Conservation (phyloP, 495 filamentous ascomycete species). For the Penicillium maclennaniae region DNA sequence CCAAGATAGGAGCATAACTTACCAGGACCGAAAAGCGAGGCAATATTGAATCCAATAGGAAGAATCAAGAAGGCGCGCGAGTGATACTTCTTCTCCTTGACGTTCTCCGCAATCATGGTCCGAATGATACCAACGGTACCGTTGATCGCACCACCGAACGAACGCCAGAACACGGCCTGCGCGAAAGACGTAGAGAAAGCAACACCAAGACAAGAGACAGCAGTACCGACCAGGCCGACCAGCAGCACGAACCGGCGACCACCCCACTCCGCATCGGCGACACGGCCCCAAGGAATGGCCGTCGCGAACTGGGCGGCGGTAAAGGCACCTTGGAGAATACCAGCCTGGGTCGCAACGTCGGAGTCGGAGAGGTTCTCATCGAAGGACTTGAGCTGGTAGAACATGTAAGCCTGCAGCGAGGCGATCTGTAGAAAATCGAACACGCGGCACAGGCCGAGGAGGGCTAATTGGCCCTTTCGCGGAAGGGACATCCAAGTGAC, state of each 20-base stretch:
- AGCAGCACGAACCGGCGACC: slow-evolving; percentile 76
- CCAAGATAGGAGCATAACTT: slow-evolving; percentile 12
- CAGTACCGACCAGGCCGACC: slow-evolving; percentile 69
- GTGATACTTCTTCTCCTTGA: slow-evolving; percentile 68
- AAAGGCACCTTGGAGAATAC: slow-evolving; percentile 74
- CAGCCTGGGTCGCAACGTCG: slow-evolving; percentile 71
- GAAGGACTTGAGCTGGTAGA: slow-evolving; percentile 73
- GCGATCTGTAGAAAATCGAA: slow-evolving; percentile 51
- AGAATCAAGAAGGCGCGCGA: slow-evolving; percentile 64
- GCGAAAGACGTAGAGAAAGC: slow-evolving; percentile 70
- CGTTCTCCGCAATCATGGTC: slow-evolving; percentile 78
- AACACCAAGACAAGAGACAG: slow-evolving; percentile 71
- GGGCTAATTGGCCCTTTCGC: slow-evolving; percentile 66
- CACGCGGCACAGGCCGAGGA: slow-evolving; percentile 70
- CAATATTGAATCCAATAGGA: slow-evolving; percentile 76
- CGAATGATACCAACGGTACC: slow-evolving; percentile 79
- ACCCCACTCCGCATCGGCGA: slow-evolving; percentile 65
- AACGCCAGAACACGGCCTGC: slow-evolving; percentile 70
- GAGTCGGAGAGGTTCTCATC: slow-evolving; percentile 60
- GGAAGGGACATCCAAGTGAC: slow-evolving; percentile 70
- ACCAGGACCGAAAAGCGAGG: slow-evolving; percentile 70
- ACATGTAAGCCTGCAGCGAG: slow-evolving; percentile 66
- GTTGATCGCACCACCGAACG: slow-evolving; percentile 72
- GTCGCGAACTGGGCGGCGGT: slow-evolving; percentile 81
- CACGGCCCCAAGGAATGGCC: slow-evolving; percentile 77